Conservation (phyloP, 2,329 filamentous ascomycete genomes). For the Pyrenophora teres region DNA sequence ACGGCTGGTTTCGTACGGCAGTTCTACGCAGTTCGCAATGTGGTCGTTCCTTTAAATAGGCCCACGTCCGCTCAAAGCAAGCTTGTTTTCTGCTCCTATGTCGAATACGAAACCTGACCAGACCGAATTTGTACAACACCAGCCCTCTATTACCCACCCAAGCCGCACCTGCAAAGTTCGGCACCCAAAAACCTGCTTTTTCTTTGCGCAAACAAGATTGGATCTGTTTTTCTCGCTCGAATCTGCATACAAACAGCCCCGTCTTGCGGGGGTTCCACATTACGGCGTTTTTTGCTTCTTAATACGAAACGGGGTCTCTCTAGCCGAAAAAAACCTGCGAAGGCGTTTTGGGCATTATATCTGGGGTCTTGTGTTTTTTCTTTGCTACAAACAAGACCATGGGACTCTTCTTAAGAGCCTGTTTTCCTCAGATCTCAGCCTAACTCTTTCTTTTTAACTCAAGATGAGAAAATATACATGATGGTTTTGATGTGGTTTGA, state of each 20-base stretch:
- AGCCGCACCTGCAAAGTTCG: background rate
- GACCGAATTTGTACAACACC: slow-evolving; percentile 4
- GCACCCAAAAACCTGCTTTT: slow-evolving; percentile 15
- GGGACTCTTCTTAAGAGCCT: no score
- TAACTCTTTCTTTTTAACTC: no score
- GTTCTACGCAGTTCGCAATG: slow-evolving; percentile 2
- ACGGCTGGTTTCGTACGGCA: slow-evolving; percentile 24
- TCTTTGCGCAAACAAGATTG: slow-evolving; percentile 4
- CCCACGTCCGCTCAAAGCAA: slow-evolving; percentile 31
- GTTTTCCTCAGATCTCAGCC: no score
- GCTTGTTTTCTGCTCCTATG: no score
- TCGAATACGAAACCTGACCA: background rate
- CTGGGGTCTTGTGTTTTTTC: no score
- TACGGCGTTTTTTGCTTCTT: slow-evolving; percentile 1
- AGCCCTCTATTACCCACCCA: background rate
- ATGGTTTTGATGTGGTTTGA: no score
- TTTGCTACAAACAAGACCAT: no score
- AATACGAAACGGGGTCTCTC: background rate
- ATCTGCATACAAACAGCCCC: slow-evolving; percentile 1
- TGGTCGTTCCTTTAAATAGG: slow-evolving; percentile 46
- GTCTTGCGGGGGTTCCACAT: background rate
- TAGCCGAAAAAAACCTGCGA: slow-evolving; percentile 2
- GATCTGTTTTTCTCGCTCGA: background rate
- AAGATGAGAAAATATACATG: no score
- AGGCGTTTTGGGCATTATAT: no score